Conservation (phyloP, 2,329 filamentous ascomycete species). For the Leptosphaerulina australis region DNA sequence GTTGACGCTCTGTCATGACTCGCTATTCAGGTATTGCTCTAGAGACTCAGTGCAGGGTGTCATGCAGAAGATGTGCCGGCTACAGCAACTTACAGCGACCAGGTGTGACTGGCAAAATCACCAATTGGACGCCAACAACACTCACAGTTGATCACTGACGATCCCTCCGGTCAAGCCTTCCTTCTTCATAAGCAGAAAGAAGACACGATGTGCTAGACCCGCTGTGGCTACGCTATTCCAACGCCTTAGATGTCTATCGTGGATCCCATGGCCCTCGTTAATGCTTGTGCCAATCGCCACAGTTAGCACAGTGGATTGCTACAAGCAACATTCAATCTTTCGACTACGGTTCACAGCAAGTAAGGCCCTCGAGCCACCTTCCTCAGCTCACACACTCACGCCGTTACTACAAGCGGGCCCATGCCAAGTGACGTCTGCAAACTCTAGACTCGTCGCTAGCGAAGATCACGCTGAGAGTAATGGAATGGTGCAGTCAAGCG, state of each 20-base stretch:
- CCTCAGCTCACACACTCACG: not conserved
- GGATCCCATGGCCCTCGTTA: conserved; percentile 20
- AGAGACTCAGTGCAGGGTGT: conserved; percentile 1
- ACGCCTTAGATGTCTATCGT: conserved; percentile 13
- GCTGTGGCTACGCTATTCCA: conserved; percentile 19
- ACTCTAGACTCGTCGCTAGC: conserved; percentile 17
- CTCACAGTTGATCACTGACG: conserved; percentile 18
- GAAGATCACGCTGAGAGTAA: conserved; percentile 23
- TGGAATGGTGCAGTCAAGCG: conserved; percentile 21
- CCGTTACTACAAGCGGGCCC: not conserved
- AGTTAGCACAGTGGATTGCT: conserved; percentile 12
- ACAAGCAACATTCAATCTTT: conserved; percentile 24
- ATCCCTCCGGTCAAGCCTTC: conserved; percentile 18
- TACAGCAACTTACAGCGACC: conserved; percentile 6
- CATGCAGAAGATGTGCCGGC: conserved; percentile 6
- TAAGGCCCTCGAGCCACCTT: conserved; percentile 4
- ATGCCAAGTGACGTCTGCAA: conserved; percentile 7
- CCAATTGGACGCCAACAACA: conserved; percentile 12
- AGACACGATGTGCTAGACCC: conserved; percentile 17
- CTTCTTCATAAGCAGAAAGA: conserved; percentile 21
- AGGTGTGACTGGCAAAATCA: conserved; percentile 7
- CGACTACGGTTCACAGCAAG: conserved; percentile 25
- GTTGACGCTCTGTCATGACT: conserved; percentile 1
- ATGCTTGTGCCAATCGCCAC: conserved; percentile 26
- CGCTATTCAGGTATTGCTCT: not conserved